phyloP scores from a whole-genome alignment of 352 stramenopile genomes.

The Phytophthora pseudosyringae region DNA sequence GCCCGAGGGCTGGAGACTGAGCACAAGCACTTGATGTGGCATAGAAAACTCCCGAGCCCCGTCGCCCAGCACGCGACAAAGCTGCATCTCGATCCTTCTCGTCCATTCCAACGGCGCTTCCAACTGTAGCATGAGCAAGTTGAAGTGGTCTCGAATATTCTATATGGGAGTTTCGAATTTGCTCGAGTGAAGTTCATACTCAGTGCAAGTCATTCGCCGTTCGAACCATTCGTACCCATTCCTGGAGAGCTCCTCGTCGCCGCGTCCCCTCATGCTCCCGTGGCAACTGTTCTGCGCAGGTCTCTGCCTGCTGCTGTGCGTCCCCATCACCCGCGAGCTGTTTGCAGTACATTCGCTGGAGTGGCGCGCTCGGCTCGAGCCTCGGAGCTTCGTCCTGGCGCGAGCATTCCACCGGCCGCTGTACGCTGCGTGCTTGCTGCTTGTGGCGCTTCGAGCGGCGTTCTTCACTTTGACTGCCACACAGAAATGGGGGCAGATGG shows the following conservation, averaged over 20 bases:
- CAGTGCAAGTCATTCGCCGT: constrained; percentile 8
- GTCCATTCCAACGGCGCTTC: constrained; percentile 6
- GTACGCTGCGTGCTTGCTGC: constrained; percentile 23
- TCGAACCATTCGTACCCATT: not conserved
- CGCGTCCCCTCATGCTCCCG: constrained; percentile 19
- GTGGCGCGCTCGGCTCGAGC: not conserved
- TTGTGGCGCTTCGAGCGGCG: constrained; percentile 32
- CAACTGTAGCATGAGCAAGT: constrained; percentile 14
- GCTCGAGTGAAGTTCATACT: constrained; percentile 7
- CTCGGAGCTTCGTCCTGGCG: constrained; percentile 28
- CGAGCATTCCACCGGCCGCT: constrained; percentile 40
- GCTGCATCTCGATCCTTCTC: constrained; percentile 7
- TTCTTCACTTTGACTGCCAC: constrained; percentile 28
- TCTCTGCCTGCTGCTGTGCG: constrained; percentile 21
- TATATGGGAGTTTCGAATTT: constrained; percentile 1
- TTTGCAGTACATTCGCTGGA: constrained; percentile 24
- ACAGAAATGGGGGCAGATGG: not conserved
- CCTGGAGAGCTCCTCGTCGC: constrained; percentile 4
- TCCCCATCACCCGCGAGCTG: constrained; percentile 18
- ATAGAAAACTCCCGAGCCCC: constrained; percentile 1
- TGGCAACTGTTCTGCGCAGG: constrained; percentile 29
- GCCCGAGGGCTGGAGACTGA: not conserved
- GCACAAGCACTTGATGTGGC: not conserved
- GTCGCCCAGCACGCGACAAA: constrained; percentile 12
- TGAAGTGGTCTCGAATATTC: constrained; percentile 16